Conservation (phyloP, 345 rosid genomes). For the Corchorus olitorius region DNA sequence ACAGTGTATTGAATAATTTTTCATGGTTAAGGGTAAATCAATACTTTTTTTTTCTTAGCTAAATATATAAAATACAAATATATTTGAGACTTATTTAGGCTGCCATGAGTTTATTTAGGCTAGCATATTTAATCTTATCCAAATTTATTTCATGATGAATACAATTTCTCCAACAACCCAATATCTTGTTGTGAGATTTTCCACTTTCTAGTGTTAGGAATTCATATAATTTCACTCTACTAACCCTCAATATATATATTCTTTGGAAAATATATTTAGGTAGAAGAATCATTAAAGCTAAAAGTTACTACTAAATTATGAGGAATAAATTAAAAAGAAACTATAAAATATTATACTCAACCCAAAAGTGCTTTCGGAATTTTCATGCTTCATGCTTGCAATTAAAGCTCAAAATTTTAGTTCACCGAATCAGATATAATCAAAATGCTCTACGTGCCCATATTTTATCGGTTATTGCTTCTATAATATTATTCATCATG, state of each 20-base stretch:
- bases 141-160: too few relatives aligned
- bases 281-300: slow-evolving; percentile 26
- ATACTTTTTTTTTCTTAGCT: not conserved
- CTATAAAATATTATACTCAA: not conserved
- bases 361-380: not conserved
- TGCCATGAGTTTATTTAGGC: slow-evolving; percentile 16
- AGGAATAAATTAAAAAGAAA: not conserved
- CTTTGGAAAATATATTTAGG: slow-evolving; percentile 4
- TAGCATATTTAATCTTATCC: not conserved
- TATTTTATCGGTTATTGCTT: not conserved
- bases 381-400: not conserved
- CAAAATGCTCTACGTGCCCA: not conserved
- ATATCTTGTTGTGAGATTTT: slow-evolving; percentile 44
- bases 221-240: slow-evolving; percentile 20
- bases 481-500: not conserved
- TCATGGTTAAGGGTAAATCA: too few relatives aligned
- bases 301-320: slow-evolving; percentile 9
- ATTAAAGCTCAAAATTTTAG: not conserved
- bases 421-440: not conserved
- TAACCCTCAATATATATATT: slow-evolving; percentile 20
- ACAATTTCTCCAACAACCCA: slow-evolving; percentile 27
- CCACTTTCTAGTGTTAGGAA: slow-evolving; percentile 40
- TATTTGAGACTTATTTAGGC: not conserved
- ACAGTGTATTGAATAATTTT: too few relatives aligned
- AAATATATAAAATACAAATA: too few relatives aligned